Evolutionary conservation across 257 asterid species (phyloP).

Genomic region (Scutellaria baicalensis): DNA sequence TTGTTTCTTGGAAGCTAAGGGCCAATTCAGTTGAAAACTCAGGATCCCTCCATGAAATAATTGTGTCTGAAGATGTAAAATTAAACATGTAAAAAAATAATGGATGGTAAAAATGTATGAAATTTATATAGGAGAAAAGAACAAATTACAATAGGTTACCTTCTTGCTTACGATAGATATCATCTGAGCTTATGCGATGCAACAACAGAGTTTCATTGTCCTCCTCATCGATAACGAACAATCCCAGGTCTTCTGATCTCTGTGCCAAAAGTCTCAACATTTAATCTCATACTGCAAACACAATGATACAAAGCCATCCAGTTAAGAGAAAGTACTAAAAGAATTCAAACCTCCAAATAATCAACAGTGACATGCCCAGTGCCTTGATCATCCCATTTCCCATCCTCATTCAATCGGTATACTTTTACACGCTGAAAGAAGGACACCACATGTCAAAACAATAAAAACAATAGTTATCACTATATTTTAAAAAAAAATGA

Average conservation of each 20-base stretch:
- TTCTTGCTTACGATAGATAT: constrained; percentile 94
- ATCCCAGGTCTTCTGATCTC: constrained; percentile 85
- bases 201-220: constrained; percentile 72
- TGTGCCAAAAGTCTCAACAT: constrained; percentile 28
- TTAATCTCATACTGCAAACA: constrained; percentile 8
- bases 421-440: constrained; percentile 89
- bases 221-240: constrained; percentile 78
- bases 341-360: constrained; percentile 58
- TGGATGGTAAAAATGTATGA: constrained; percentile 1
- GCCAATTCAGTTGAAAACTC: constrained; percentile 90
- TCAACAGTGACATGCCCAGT: constrained; percentile 95
- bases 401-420: constrained; percentile 82
- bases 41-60: constrained; percentile 97
- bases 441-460: background rate
- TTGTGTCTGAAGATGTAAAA: constrained; percentile 56
- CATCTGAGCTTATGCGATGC: constrained; percentile 87
- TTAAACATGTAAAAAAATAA: constrained; percentile 1
- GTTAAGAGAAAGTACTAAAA: background rate
- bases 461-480: background rate
- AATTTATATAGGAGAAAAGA: background rate
- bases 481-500: background rate
- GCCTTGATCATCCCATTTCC: constrained; percentile 99
- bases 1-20: constrained; percentile 95
- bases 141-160: constrained; percentile 32
- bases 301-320: background rate